Percentiles rank a stretch among this genome's conserved stretches.
phyloP scores from a whole-genome alignment of 108 stramenopile species.

The Pseudonitzschia multiseries region DNA sequence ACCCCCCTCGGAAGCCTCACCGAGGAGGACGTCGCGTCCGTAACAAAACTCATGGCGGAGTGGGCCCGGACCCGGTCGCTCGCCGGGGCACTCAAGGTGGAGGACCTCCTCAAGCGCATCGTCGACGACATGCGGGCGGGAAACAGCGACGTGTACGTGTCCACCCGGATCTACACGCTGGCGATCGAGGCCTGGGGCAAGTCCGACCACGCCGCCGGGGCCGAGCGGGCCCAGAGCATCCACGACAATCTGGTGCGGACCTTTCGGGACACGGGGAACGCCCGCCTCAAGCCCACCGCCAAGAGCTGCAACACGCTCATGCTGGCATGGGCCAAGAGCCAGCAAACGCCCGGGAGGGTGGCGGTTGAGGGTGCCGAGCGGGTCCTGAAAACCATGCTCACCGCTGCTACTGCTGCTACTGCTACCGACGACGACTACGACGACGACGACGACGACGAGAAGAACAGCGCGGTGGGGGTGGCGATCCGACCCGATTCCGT shows the following conservation, averaged over 20 bases:
- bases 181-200: slow-evolving; percentile 75
- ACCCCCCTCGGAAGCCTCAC: slow-evolving; percentile 48
- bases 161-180: slow-evolving; percentile 47
- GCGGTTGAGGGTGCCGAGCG: slow-evolving; percentile 54
- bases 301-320: slow-evolving; percentile 67
- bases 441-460: too few relatives aligned
- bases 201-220: slow-evolving; percentile 48
- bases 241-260: slow-evolving; percentile 52
- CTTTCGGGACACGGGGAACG: slow-evolving; percentile 44
- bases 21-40: slow-evolving; percentile 56
- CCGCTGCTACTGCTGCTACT: too few relatives aligned
- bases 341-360: slow-evolving; percentile 1
- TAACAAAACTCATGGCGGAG: slow-evolving; percentile 57
- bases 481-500: slow-evolving; percentile 73
- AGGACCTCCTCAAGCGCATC: slow-evolving; percentile 60
- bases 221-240: slow-evolving; percentile 62
- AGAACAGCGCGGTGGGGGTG: too few relatives aligned
- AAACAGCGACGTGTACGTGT: slow-evolving; percentile 40
- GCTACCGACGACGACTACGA: too few relatives aligned
- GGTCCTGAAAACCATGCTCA: slow-evolving; percentile 63
- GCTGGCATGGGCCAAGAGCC: slow-evolving; percentile 66
- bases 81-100: slow-evolving; percentile 52
- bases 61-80: slow-evolving; percentile 56
- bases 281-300: slow-evolving; percentile 46
- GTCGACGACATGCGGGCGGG: slow-evolving; percentile 55